A percentile compares a stretch with the other conserved stretches of the same genome.
Conservation (phyloP, 495 filamentous ascomycete genomes). For the Jackrogersella minutella region DNA sequence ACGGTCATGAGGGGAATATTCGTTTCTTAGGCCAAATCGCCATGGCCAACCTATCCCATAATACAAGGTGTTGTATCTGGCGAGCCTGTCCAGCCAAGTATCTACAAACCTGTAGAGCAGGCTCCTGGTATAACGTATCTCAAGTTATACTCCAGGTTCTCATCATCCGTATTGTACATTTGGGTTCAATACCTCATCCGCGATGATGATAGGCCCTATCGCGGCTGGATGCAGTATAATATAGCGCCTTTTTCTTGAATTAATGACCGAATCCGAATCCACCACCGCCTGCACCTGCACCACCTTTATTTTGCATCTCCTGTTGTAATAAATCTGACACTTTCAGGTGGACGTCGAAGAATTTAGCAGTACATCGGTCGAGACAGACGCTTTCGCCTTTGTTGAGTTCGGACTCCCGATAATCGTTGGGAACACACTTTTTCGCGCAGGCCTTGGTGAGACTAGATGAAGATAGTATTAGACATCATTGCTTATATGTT, state of each 20-base stretch:
- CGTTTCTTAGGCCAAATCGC: conserved; percentile 15
- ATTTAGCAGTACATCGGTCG: conserved; percentile 95
- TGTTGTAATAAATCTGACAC: conserved; percentile 68
- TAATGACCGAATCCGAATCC: conserved; percentile 49
- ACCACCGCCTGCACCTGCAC: conserved; percentile 46
- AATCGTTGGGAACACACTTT: conserved; percentile 90
- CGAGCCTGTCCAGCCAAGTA: neutral
- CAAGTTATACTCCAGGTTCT: neutral
- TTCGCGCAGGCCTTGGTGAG: conserved; percentile 85
- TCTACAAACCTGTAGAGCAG: neutral
- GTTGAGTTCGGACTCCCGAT: conserved; percentile 94
- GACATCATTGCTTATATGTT: neutral
- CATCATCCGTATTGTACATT: conserved; percentile 25
- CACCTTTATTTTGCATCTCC: conserved; percentile 53
- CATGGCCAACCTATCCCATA: conserved; percentile 17
- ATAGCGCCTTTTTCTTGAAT: neutral
- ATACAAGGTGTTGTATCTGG: conserved; percentile 1
- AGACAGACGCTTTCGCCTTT: conserved; percentile 98
- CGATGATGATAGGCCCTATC: neutral
- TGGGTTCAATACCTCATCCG: neutral
- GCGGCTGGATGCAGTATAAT: neutral
- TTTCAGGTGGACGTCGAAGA: conserved; percentile 98
- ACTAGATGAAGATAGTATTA: conserved; percentile 56
- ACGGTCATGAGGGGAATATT: conserved; percentile 23
- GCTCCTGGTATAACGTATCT: neutral